A percentile compares a stretch with the other conserved stretches of the same genome.
These are phyloP conservation scores for Penicillium desertorum DNA, from an alignment of 495 filamentous ascomycete genomes.

Conservation along the genomic window DNA sequence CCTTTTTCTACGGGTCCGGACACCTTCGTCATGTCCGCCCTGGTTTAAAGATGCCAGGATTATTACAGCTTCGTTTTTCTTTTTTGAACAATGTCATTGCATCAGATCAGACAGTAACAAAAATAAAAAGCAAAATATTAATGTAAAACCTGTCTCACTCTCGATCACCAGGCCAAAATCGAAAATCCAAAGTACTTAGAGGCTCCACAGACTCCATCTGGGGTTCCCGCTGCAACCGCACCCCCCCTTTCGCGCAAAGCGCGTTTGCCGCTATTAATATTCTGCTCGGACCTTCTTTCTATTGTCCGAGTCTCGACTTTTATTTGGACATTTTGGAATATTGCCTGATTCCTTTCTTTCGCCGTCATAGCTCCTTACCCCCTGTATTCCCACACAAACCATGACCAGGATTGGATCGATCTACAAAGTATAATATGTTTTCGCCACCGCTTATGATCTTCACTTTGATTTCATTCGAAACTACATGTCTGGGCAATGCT, in stretches of 20 bases:
- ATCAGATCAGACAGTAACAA: neutral
- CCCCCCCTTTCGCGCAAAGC: slow-evolving; percentile 38
- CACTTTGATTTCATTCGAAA: slow-evolving; percentile 6
- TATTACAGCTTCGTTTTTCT: neutral
- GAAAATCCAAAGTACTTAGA: slow-evolving; percentile 9
- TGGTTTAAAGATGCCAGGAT: neutral
- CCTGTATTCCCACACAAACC: slow-evolving; percentile 5
- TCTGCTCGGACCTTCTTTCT: slow-evolving; percentile 2
- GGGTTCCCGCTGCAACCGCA: slow-evolving; percentile 45
- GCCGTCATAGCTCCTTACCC: slow-evolving; percentile 3
- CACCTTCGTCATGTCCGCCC: slow-evolving; percentile 16
- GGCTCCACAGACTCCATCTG: slow-evolving; percentile 31
- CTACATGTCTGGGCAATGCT: neutral
- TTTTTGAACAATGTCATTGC: neutral
- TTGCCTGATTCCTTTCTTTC: neutral
- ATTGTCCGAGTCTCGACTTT: neutral
- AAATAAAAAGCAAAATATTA: neutral
- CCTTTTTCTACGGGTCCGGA: slow-evolving; percentile 5
- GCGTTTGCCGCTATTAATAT: slow-evolving; percentile 42
- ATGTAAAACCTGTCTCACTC: slow-evolving; percentile 7
- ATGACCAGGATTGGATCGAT: slow-evolving; percentile 7
- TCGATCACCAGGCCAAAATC: slow-evolving; percentile 22
- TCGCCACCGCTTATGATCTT: slow-evolving; percentile 8
- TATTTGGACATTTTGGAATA: neutral
- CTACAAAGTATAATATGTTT: slow-evolving; percentile 5